phyloP scores from a whole-genome alignment of 768 basidiomycete genomes.

The Phanerochaete sordida region DNA sequence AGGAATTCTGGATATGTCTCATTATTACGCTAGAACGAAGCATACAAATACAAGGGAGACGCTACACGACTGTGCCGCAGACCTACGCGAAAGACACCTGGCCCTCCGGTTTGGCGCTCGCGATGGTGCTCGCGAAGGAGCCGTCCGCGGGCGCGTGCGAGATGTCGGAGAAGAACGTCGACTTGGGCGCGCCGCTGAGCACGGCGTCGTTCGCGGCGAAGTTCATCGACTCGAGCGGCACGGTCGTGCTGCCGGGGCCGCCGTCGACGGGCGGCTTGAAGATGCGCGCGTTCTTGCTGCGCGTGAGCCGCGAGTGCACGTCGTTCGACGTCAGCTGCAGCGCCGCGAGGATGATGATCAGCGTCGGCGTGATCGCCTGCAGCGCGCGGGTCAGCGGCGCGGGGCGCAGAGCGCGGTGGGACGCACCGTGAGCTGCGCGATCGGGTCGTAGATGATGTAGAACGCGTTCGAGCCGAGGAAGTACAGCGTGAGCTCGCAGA shows the following conservation, averaged over 20 bases:
- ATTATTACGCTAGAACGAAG: neutral
- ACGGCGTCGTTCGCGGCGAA: constrained; percentile 14
- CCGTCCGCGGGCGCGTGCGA: neutral
- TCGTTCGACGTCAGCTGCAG: constrained; percentile 27
- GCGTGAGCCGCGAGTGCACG: constrained; percentile 22
- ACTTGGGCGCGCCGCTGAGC: neutral
- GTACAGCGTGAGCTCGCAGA: constrained; percentile 33
- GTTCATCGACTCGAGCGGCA: constrained; percentile 17
- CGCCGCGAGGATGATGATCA: constrained; percentile 29
- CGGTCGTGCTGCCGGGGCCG: neutral
- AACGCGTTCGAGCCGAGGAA: constrained; percentile 30
- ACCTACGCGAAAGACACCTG: neutral
- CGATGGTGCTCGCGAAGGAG: neutral
- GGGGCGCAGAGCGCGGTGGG: neutral
- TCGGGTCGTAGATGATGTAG: constrained; percentile 37
- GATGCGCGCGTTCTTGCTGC: constrained; percentile 9
- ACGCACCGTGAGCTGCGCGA: constrained; percentile 30
- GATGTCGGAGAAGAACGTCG: neutral
- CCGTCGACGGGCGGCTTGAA: constrained; percentile 4
- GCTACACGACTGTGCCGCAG: neutral
- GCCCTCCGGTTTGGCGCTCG: neutral
- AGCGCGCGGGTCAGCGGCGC: neutral
- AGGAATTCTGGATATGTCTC: neutral
- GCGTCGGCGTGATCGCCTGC: constrained; percentile 29
- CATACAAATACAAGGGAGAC: neutral